These are phyloP conservation scores for Rachicladosporium sp. DNA, from an alignment of 2,329 filamentous ascomycete genomes.

Conservation along the genomic window DNA sequence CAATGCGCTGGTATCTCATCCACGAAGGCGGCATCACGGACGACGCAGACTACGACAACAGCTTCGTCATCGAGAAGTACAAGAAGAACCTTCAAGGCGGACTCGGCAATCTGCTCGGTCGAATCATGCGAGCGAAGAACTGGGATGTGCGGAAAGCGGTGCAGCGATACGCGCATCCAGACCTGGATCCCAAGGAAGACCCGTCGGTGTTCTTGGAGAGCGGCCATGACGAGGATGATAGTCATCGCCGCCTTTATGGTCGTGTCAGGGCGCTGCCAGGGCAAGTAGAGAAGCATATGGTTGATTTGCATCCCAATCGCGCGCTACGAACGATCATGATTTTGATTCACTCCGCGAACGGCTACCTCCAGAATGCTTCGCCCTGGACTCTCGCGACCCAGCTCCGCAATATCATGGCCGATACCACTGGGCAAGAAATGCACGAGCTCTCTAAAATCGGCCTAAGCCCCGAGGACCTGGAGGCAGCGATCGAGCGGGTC, in stretches of 20 bases:
- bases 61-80: constrained; percentile 61
- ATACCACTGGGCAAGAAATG: constrained; percentile 19
- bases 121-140: constrained; percentile 44
- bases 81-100: constrained; percentile 65
- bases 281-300: constrained; percentile 46
- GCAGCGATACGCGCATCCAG: constrained; percentile 14
- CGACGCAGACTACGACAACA: constrained; percentile 79
- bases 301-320: constrained; percentile 47
- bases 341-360: constrained; percentile 52
- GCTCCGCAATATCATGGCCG: constrained; percentile 12
- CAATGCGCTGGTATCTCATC: constrained; percentile 79
- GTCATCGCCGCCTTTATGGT: constrained; percentile 6
- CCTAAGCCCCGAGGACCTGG: constrained; percentile 18
- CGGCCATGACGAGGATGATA: background rate
- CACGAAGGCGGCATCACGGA: constrained; percentile 63
- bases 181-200: constrained; percentile 2
- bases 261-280: constrained; percentile 22
- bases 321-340: constrained; percentile 56
- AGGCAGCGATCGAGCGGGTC: constrained; percentile 39
- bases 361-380: constrained; percentile 48
- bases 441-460: constrained; percentile 10
- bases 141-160: constrained; percentile 43
- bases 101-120: constrained; percentile 67
- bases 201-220: constrained; percentile 6
- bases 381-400: constrained; percentile 54